Conservation (phyloP, 176 grass and related monocot species). For the Chloris gayana region DNA sequence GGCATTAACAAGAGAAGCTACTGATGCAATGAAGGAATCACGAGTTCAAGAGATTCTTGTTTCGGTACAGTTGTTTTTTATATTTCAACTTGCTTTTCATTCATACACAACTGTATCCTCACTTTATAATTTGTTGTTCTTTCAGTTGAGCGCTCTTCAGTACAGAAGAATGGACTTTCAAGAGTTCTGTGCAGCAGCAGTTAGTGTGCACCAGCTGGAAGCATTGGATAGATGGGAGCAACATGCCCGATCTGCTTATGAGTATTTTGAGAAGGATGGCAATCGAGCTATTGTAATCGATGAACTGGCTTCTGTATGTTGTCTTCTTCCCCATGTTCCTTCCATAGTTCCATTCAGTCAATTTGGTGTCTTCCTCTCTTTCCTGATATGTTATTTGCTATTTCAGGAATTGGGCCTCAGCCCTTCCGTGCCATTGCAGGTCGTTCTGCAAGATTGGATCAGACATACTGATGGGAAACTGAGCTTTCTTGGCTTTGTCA, state of each 20-base stretch:
- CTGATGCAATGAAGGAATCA: constrained; percentile 82
- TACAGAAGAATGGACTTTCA: constrained; percentile 92
- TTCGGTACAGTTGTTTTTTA: constrained; percentile 48
- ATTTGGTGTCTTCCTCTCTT: not conserved
- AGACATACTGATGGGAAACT: constrained; percentile 79
- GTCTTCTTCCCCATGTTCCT: not conserved
- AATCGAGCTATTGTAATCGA: constrained; percentile 84
- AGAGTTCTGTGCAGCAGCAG: constrained; percentile 74
- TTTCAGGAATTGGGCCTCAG: constrained; percentile 71
- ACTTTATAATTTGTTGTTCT: constrained; percentile 21
- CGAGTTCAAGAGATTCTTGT: constrained; percentile 72
- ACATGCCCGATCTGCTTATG: constrained; percentile 75
- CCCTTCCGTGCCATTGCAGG: constrained; percentile 69
- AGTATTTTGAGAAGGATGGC: constrained; percentile 80
- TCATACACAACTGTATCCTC: constrained; percentile 20
- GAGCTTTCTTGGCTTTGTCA: constrained; percentile 90
- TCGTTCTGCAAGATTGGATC: constrained; percentile 85
- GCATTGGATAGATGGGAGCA: constrained; percentile 89
- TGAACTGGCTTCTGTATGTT: constrained; percentile 76
- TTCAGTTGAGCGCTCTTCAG: constrained; percentile 73
- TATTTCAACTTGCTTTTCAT: constrained; percentile 6
- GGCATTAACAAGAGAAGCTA: constrained; percentile 71
- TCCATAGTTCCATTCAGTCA: not conserved
- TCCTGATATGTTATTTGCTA: not conserved
- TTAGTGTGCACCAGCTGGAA: constrained; percentile 88